These are phyloP conservation scores for Conticribra weissflogii DNA, from an alignment of 108 stramenopile species.

Conservation along the genomic window DNA sequence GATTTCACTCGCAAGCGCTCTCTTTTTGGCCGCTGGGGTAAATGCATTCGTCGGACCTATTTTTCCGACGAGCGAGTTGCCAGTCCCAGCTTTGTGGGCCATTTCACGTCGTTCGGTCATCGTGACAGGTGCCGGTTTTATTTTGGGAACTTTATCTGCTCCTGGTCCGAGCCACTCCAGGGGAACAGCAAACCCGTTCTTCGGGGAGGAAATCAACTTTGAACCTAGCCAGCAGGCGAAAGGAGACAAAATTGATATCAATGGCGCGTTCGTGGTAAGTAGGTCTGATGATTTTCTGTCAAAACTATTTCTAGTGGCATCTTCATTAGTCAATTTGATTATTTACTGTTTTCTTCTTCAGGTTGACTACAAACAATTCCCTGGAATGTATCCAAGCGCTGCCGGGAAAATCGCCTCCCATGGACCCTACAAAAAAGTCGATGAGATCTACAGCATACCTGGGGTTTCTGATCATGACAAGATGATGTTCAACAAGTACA, in stretches of 20 bases:
- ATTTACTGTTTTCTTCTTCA: neutral
- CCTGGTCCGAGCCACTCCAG: too few relatives aligned
- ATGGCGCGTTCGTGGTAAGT: conserved; percentile 16
- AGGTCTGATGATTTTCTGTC: neutral
- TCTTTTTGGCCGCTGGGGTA: too few relatives aligned
- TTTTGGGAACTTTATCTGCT: neutral
- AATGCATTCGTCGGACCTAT: too few relatives aligned
- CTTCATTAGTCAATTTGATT: too few relatives aligned
- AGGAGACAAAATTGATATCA: conserved; percentile 45
- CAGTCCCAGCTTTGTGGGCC: too few relatives aligned
- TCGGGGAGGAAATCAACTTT: conserved; percentile 36
- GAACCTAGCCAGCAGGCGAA: conserved; percentile 61
- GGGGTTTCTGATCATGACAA: too few relatives aligned
- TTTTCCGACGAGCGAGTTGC: too few relatives aligned
- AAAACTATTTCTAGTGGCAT: neutral
- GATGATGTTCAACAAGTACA: too few relatives aligned
- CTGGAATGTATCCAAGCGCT: conserved; percentile 6
- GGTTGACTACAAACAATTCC: conserved; percentile 15
- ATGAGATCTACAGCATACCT: too few relatives aligned
- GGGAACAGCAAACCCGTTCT: conserved; percentile 39
- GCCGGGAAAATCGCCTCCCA: neutral
- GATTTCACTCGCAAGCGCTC: too few relatives aligned
- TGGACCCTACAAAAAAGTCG: too few relatives aligned
- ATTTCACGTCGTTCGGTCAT: too few relatives aligned
- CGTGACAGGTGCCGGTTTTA: conserved; percentile 1